Evolutionary conservation across 768 basidiomycete genomes (phyloP).

Genomic region (Psilocybe cubensis): DNA sequence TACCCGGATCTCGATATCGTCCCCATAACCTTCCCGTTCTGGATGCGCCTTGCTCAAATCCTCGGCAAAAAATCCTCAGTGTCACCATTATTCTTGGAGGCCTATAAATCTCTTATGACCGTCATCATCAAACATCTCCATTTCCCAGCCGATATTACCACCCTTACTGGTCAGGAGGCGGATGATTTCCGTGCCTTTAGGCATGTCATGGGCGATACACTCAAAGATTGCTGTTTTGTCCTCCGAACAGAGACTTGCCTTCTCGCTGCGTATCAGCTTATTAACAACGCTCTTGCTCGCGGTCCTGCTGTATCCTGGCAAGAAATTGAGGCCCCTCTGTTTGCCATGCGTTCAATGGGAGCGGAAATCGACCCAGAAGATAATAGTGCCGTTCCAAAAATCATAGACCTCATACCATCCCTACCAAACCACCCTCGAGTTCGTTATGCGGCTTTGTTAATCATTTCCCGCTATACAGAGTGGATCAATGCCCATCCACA

Average conservation of each 20-base stretch:
- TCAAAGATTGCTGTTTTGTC: constrained; percentile 97
- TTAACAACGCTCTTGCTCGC: constrained; percentile 72
- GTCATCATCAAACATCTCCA: constrained; percentile 91
- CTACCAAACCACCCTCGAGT: constrained; percentile 90
- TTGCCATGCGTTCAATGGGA: constrained; percentile 98
- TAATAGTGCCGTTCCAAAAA: constrained; percentile 87
- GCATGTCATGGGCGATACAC: constrained; percentile 98
- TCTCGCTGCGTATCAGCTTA: constrained; percentile 77
- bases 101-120: constrained; percentile 82
- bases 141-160: constrained; percentile 76
- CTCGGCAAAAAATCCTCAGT: constrained; percentile 78
- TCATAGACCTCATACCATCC: constrained; percentile 91
- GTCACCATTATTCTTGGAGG: constrained; percentile 76
- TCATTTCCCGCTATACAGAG: constrained; percentile 94
- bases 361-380: constrained; percentile 87
- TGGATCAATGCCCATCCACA: constrained; percentile 92
- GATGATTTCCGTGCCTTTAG: constrained; percentile 95
- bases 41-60: constrained; percentile 94
- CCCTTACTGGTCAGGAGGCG: constrained; percentile 79
- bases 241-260: constrained; percentile 88
- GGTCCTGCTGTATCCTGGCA: constrained; percentile 81
- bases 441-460: constrained; percentile 93
- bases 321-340: constrained; percentile 95
- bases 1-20: constrained; percentile 95
- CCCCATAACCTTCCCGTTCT: constrained; percentile 97